Conservation (phyloP, 805 yeast genomes). For the Monosporozyma siamensis region DNA sequence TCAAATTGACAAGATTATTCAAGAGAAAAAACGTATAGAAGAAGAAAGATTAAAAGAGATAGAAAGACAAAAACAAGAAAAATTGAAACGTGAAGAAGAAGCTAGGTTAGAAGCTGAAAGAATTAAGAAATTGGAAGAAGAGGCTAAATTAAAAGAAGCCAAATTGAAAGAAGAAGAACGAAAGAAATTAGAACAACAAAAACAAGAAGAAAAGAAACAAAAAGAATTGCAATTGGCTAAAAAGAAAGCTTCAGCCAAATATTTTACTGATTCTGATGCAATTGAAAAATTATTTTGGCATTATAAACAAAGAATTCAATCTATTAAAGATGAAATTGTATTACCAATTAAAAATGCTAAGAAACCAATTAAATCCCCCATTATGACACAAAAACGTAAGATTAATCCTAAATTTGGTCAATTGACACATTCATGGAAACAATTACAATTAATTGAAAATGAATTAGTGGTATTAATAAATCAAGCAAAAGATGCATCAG, state of each 20-base stretch:
- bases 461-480: constrained; percentile 45
- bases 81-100: constrained; percentile 6
- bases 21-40: constrained; percentile 10
- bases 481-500: constrained; percentile 31
- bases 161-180: constrained; percentile 11
- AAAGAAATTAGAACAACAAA: constrained; percentile 24
- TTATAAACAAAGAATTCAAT: constrained; percentile 43
- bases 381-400: constrained; percentile 56
- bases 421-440: constrained; percentile 60
- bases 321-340: constrained; percentile 53
- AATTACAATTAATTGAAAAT: constrained; percentile 41
- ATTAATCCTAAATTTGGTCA: constrained; percentile 90
- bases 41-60: constrained; percentile 10
- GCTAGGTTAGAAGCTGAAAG: constrained; percentile 13
- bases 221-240: constrained; percentile 13
- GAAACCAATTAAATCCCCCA: constrained; percentile 43
- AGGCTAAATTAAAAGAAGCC: constrained; percentile 12
- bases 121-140: constrained; percentile 10
- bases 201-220: constrained; percentile 19
- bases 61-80: constrained; percentile 7
- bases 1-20: constrained; percentile 2
- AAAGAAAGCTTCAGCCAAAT: constrained; percentile 14
- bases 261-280: constrained; percentile 21
- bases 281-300: constrained; percentile 38
- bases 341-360: constrained; percentile 42